Base-by-base conservation (phyloP, 768 basidiomycete genomes). In the Podaxis carcinomalis region DNA sequence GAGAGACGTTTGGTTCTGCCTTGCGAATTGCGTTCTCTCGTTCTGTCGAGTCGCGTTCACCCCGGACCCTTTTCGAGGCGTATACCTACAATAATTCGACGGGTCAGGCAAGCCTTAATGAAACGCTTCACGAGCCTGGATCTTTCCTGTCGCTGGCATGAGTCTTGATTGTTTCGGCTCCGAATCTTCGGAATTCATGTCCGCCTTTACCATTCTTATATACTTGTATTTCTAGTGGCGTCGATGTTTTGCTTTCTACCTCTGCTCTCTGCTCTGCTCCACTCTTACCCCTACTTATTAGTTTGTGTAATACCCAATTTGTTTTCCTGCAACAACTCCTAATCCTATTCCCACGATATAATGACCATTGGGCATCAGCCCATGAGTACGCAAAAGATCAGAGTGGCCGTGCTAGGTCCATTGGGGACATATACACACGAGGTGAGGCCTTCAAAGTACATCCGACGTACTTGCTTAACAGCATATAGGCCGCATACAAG, bases 341-440 rank as follows among this genome's bases (percentile, higher is more conserved):
- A 14, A 28, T 9, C 51, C 39, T 16, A 37, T 54, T 61, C 59
- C 59, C 59, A 55, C 59, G 59, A 49, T 28, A 47, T 19, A 40
- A 58, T 57, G 57, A 50, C 19, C 36, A 36, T 58, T 37, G 56
- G 44, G 27, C 28, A 49, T 36, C 47, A 49, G 14, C 53, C n/a
- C n/a, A 32, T 27, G 39, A 51, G 14, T 25, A 14, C 61, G 54
- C 42, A 59, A 59, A 50, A 62, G 63, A 49, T 56, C 68, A 64
- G 65, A 66, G 73, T 90, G 21, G 82, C 83, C 53, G 82, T 84
- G 68, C 75, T 90, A 44, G 89, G 89, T 6, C 89, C 89, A 28
- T 73, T 79, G 49, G 89, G 89, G 32, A 90, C 89, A 37, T 89
- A 89, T 69, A 81, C 88, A 27, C 88, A 90, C 63, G 86, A 75